Evolutionary conservation across 805 yeast genomes (phyloP).

Genomic region (Tetrapisispora phaffii): DNA sequence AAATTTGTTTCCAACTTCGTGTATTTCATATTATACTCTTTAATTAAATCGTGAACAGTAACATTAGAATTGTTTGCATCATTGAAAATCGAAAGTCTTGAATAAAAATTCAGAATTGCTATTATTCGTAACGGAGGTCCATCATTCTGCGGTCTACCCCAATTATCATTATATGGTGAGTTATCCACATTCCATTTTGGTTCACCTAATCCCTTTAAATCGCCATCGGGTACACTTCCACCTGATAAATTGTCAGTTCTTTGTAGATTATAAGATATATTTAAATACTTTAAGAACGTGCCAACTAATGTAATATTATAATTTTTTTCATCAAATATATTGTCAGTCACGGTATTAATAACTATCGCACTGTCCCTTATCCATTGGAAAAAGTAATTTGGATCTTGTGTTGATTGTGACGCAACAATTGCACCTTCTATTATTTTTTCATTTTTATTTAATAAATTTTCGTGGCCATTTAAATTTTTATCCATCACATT

Average conservation of each 20-base stretch:
- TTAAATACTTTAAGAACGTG: conserved; percentile 52
- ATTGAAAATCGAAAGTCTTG: conserved; percentile 31
- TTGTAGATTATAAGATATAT: conserved; percentile 51
- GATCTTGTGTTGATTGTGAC: conserved; percentile 59
- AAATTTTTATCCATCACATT: conserved; percentile 38
- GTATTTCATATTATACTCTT: conserved; percentile 5
- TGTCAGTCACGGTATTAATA: conserved; percentile 50
- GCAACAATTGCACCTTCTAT: conserved; percentile 67
- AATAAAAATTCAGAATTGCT: conserved; percentile 49
- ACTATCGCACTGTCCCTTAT: conserved; percentile 82
- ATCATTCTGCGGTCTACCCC: conserved; percentile 97
- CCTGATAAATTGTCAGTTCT: conserved; percentile 65
- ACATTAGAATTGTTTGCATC: conserved; percentile 2
- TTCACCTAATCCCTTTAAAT: conserved; percentile 64
- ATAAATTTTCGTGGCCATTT: not conserved
- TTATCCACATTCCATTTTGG: conserved; percentile 75
- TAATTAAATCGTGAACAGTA: conserved; percentile 22
- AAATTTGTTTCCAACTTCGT: conserved; percentile 7
- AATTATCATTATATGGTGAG: conserved; percentile 46
- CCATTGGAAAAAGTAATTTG: conserved; percentile 89
- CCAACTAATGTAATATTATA: conserved; percentile 16
- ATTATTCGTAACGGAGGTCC: conserved; percentile 82
- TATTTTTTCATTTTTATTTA: not conserved
- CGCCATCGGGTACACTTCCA: conserved; percentile 24
- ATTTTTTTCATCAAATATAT: conserved; percentile 27